A percentile compares a stretch with the other conserved stretches of the same genome.
Conservation (phyloP, 768 basidiomycete genomes). For the Piloderma croceum region DNA sequence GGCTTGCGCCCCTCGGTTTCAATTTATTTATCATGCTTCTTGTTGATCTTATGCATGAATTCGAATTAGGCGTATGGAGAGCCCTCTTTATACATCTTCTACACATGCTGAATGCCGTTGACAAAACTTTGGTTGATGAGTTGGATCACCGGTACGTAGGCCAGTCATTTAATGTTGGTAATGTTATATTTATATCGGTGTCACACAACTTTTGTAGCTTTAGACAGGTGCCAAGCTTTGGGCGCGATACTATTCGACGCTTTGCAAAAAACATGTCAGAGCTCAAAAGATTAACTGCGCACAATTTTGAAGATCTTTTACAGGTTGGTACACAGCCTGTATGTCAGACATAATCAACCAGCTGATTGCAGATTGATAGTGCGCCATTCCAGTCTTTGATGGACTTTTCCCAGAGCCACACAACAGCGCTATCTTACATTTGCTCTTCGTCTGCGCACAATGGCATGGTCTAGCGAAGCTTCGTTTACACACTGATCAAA, state of each 20-base stretch:
- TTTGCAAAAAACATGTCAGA: slow-evolving; percentile 29
- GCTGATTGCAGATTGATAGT: slow-evolving; percentile 17
- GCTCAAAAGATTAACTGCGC: slow-evolving; percentile 30
- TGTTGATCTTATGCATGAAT: slow-evolving; percentile 34
- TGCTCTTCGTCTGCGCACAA: slow-evolving; percentile 27
- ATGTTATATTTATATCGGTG: not conserved
- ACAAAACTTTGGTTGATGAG: slow-evolving; percentile 12
- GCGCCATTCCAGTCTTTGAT: slow-evolving; percentile 30
- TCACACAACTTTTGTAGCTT: slow-evolving; percentile 20
- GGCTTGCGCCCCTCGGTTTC: slow-evolving; percentile 14
- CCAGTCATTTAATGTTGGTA: slow-evolving; percentile 1
- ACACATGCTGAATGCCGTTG: slow-evolving; percentile 22
- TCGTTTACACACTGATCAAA: slow-evolving; percentile 30
- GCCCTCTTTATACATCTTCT: slow-evolving; percentile 30
- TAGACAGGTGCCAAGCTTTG: slow-evolving; percentile 27
- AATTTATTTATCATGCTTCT: slow-evolving; percentile 24
- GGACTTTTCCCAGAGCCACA: slow-evolving; percentile 23
- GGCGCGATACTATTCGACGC: slow-evolving; percentile 21
- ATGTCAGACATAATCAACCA: not conserved
- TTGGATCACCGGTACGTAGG: slow-evolving; percentile 19
- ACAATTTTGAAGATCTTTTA: slow-evolving; percentile 35
- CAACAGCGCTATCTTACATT: slow-evolving; percentile 21
- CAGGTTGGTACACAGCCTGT: slow-evolving; percentile 17
- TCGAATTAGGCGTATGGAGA: slow-evolving; percentile 36
- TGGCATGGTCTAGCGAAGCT: slow-evolving; percentile 40